Conservation (phyloP, 202 grass and related monocot genomes). For the Sporobolus alterniflorus region DNA sequence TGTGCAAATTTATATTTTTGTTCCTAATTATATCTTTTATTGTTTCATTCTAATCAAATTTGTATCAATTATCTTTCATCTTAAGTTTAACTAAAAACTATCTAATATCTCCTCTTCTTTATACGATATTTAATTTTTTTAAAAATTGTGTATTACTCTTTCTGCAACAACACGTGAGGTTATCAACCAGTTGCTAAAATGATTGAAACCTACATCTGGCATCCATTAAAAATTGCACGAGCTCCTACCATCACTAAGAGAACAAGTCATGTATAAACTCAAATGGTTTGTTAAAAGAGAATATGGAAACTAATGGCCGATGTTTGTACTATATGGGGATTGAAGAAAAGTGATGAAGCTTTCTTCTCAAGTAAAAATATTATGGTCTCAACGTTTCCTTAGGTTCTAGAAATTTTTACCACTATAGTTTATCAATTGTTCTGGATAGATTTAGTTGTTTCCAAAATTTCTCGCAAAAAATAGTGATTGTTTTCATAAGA, state of each 20-base stretch:
- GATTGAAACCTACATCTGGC: constrained; percentile 9
- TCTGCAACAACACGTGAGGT: no score
- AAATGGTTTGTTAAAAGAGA: constrained; percentile 24
- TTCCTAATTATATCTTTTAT: no score
- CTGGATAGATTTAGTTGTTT: neutral
- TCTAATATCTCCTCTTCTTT: no score
- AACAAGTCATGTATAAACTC: constrained; percentile 12
- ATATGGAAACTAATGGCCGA: no score
- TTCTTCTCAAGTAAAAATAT: neutral
- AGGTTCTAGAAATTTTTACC: neutral
- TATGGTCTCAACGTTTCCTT: neutral
- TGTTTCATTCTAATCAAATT: no score
- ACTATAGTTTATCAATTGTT: neutral
- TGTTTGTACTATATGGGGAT: neutral
- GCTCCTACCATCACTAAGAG: constrained; percentile 22
- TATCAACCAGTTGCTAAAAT: constrained; percentile 23
- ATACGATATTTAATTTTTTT: no score
- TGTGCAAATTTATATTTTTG: no score
- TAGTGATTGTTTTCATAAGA: neutral
- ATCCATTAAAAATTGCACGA: constrained; percentile 8
- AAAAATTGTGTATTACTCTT: no score
- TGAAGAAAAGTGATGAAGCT: neutral
- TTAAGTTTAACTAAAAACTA: no score
- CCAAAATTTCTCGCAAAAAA: neutral
- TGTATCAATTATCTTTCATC: no score